phyloP scores from a whole-genome alignment of 352 stramenopile genomes.

The Phytophthora ohioensis region DNA sequence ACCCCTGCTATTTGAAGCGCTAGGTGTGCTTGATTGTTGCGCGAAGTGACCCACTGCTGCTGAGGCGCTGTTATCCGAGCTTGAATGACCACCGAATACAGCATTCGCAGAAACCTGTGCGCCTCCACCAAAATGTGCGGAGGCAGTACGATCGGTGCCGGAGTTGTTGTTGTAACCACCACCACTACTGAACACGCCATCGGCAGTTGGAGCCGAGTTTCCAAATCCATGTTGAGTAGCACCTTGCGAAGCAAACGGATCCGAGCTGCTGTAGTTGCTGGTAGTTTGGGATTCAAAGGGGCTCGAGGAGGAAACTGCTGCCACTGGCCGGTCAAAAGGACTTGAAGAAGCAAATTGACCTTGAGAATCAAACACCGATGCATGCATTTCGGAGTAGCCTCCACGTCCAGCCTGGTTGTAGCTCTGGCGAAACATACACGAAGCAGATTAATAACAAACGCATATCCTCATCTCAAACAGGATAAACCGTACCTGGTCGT shows the following conservation, averaged over 20 bases:
- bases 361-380: constrained; percentile 22
- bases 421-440: constrained; percentile 21
- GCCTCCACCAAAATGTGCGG: constrained; percentile 36
- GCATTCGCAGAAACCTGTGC: constrained; percentile 30
- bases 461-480: background rate
- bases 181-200: constrained; percentile 27
- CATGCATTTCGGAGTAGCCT: constrained; percentile 9
- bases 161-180: constrained; percentile 13
- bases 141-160: constrained; percentile 12
- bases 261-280: constrained; percentile 20
- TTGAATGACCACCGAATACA: constrained; percentile 36
- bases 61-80: constrained; percentile 7
- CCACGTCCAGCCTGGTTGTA: constrained; percentile 30
- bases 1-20: constrained; percentile 19
- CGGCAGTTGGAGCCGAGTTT: constrained; percentile 23
- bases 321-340: constrained; percentile 29
- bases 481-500: constrained; percentile 47
- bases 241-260: constrained; percentile 35
- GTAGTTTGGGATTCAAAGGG: constrained; percentile 27
- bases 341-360: constrained; percentile 27
- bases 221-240: constrained; percentile 36
- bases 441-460: constrained; percentile 13
- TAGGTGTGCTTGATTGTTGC: constrained; percentile 22
- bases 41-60: constrained; percentile 22
- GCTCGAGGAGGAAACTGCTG: constrained; percentile 18